Base-by-base conservation (phyloP, 164 flowering plant genomes). In the Amborella trichopoda region DNA sequence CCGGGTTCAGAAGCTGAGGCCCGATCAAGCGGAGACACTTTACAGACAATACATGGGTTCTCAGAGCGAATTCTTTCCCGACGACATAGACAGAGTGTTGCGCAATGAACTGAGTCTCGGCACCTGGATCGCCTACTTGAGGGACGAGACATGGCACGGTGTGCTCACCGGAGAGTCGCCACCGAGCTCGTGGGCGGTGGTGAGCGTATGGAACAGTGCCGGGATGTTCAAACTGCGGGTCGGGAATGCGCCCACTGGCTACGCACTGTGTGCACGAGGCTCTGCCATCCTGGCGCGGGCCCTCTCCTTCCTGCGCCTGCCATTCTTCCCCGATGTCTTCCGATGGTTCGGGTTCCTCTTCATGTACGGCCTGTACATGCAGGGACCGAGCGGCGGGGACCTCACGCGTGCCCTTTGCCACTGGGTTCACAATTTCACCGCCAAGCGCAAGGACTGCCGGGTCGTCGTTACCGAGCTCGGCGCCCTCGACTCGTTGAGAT, bases 141-240 rank as follows among this genome's bases (percentile, higher is more conserved):
- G 46, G 28, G 72, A 56, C 0, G 74, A 67, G 22, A 24, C 47
- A 3, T 61, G 65, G 68, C 40, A 17, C 2, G 37, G 36, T 0
- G 49, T 45, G 8, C 65, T 52, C 2, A 1, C 50, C 3, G 28
- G 54, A 13, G 60, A 55, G 1, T 3, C 3, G 0, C 20, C 48
- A 3, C 79, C 77, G 1, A 40, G 13, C 0, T 65, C 49, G 41
- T 83, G 85, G 88, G 88, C 93, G 5, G 63, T 83, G 70, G 25
- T 80, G 2, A 83, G 93, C 40, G 79, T 80, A 10, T 83, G 93
- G 93, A 80, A 80, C 58, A 65, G 77, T 40, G 72, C 71, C 20
- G 81, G 69, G 3, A n/a, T 75, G 4, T 83, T 83, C 72, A 80
- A 70, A 56, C 49, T 83, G 14, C 59, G 75, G 46, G 44, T 79